Evolutionary conservation across 768 basidiomycete genomes (phyloP).

Genomic region (Mycena leptocephala): DNA sequence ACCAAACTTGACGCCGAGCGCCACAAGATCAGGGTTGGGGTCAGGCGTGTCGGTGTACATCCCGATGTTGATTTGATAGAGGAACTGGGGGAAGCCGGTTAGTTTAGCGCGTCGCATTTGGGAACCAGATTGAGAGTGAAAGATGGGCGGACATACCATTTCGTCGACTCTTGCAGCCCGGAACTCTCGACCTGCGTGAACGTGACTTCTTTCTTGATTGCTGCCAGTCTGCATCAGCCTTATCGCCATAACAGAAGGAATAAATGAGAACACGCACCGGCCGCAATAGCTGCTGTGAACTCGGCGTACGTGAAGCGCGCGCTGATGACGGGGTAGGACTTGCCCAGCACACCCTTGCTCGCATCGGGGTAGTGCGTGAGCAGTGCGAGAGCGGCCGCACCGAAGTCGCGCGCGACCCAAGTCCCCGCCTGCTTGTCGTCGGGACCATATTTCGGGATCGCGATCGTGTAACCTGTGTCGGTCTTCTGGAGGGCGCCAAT

Average conservation of each 20-base stretch:
- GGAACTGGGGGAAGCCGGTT: conserved; percentile 31
- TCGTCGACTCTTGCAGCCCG: conserved; percentile 31
- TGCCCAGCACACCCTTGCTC: conserved; percentile 12
- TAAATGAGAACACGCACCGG: conserved; percentile 27
- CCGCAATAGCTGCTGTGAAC: conserved; percentile 26
- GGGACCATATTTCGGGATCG: conserved; percentile 4
- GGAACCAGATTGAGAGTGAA: background rate
- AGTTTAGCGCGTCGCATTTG: background rate
- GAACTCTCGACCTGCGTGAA: conserved; percentile 6
- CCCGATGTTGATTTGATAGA: conserved; percentile 17
- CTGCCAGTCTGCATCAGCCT: background rate
- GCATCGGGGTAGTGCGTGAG: conserved; percentile 29
- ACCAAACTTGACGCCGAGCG: conserved; percentile 32
- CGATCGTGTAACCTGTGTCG: conserved; percentile 10
- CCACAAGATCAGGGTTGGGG: conserved; percentile 29
- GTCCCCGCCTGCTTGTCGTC: conserved; percentile 14
- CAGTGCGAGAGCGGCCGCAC: conserved; percentile 23
- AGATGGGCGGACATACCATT: conserved; percentile 23
- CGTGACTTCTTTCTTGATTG: conserved; percentile 29
- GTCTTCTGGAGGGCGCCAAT: conserved; percentile 19
- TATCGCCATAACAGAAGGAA: no score
- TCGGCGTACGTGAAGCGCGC: conserved; percentile 23
- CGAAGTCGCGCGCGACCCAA: conserved; percentile 29
- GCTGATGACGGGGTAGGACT: conserved; percentile 27
- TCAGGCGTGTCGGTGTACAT: conserved; percentile 23